Base-by-base conservation (phyloP, 805 yeast species). In the Wickerhamiella brachini region DNA sequence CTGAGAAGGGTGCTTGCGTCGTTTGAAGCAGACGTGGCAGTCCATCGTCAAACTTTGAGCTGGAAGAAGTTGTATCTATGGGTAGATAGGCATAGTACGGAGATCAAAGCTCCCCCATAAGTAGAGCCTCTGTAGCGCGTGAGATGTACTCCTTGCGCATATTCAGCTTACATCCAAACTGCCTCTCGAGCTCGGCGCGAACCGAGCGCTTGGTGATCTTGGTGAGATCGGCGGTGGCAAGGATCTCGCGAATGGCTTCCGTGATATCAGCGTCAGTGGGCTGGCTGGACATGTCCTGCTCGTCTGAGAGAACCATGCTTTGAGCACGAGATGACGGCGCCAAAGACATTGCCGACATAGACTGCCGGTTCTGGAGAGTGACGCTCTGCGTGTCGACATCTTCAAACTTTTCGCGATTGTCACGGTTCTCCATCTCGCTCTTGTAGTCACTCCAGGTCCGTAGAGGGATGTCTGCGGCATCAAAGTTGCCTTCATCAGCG, bases 391-490 rank as follows among this genome's bases (percentile, higher is more conserved):
- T 12, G 17, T 45, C 47, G 17, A 23, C 4, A 39, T 13, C 44
- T 3, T 53, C 51, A 21, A 22, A 20, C 44, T 42, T 37, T 34
- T 45, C 47, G 23, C 23, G 21, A 15, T 23, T 29, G 12, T 29
- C 39, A 7, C 47, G 47, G 23, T 15, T 17, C 38, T 45, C 47
- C 12, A 45, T 63, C 49, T 75, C 79, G 45, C 78, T 68, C 60
- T 77, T 79, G 62, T 72, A 76, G 55, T 78, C 82, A 55, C 72
- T 71, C 83, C 83, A 78, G 52, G 75, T 62, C 64, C 73, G 75
- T 69, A 73, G 68, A n/a, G 71, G 71, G 54, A 78, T 78, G 51
- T 71, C 72, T 4, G 75, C 65, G 3, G 80, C 75, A 59, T 79
- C 83, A 55, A 76, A 79, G 34, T 66, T 67, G 51, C 82, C 83